phyloP scores from a whole-genome alignment of 1,139 yeast genomes.

The Kluyveromyces sp. region DNA sequence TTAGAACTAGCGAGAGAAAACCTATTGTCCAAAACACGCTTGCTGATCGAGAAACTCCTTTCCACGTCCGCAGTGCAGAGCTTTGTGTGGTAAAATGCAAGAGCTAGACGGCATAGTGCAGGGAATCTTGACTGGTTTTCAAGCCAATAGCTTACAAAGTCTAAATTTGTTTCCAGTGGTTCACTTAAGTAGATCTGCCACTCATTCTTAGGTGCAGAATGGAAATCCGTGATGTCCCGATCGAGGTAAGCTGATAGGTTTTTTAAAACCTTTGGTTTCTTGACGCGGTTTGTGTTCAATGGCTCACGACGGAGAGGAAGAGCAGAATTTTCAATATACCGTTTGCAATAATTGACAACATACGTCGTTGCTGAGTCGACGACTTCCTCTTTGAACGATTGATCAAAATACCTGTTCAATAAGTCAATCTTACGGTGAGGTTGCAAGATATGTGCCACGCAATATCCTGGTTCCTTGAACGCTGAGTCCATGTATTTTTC shows the following conservation, averaged over 20 bases:
- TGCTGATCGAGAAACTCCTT: conserved; percentile 12
- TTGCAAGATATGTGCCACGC: conserved; percentile 15
- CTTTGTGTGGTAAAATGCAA: conserved; percentile 11
- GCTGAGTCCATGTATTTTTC: conserved; percentile 9
- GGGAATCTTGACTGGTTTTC: conserved; percentile 12
- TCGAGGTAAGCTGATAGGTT: conserved; percentile 1
- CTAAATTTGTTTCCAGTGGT: conserved; percentile 9
- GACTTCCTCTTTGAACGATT: conserved; percentile 6
- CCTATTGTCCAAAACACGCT: conserved; percentile 10
- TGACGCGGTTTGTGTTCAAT: neutral
- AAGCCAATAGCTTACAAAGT: conserved; percentile 12
- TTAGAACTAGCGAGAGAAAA: conserved; percentile 10
- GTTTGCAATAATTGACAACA: conserved; percentile 3
- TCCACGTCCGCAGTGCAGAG: conserved; percentile 13
- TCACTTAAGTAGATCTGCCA: conserved; percentile 15
- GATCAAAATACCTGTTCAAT: conserved; percentile 8
- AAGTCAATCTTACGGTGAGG: conserved; percentile 13
- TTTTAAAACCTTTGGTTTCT: neutral
- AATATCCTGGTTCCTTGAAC: conserved; percentile 12
- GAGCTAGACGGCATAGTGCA: conserved; percentile 11
- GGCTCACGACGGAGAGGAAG: neutral
- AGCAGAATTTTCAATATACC: conserved; percentile 2
- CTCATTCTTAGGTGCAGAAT: conserved; percentile 7
- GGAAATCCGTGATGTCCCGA: neutral
- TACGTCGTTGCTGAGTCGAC: conserved; percentile 6